Conservation (phyloP, 768 basidiomycete genomes). For the Suillus bovinus region DNA sequence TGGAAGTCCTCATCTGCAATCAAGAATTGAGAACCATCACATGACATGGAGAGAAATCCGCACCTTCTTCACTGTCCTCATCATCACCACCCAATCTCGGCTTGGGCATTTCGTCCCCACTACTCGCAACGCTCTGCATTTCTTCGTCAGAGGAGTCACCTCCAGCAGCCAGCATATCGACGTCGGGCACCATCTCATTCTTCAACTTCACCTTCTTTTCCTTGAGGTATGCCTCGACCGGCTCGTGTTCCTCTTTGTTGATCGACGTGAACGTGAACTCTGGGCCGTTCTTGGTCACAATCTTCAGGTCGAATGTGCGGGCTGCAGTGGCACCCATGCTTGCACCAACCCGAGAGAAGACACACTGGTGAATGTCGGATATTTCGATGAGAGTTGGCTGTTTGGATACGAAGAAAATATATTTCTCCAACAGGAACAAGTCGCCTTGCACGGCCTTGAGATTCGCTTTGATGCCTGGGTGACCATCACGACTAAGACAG, state of each 20-base stretch:
- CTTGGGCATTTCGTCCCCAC: slow-evolving; percentile 60
- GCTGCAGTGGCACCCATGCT: slow-evolving; percentile 81
- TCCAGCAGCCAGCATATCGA: slow-evolving; percentile 67
- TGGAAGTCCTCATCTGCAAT: slow-evolving; percentile 85
- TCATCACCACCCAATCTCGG: slow-evolving; percentile 54
- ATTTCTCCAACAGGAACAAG: slow-evolving; percentile 97
- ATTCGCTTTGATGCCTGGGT: slow-evolving; percentile 96
- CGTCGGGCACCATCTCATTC: slow-evolving; percentile 93
- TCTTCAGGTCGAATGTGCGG: slow-evolving; percentile 91
- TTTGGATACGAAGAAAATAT: slow-evolving; percentile 97
- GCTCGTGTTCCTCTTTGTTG: slow-evolving; percentile 93
- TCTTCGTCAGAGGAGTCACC: slow-evolving; percentile 76
- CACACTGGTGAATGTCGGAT: slow-evolving; percentile 83
- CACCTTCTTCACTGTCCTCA: slow-evolving; percentile 77
- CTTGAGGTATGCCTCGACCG: slow-evolving; percentile 80
- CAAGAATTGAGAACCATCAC: slow-evolving; percentile 7
- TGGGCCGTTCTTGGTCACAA: slow-evolving; percentile 80
- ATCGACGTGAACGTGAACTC: slow-evolving; percentile 92
- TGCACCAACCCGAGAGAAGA: slow-evolving; percentile 92
- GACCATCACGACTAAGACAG: slow-evolving; percentile 71
- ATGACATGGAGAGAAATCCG: slow-evolving; percentile 17
- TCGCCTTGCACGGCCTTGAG: slow-evolving; percentile 96
- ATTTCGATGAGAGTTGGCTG: slow-evolving; percentile 90
- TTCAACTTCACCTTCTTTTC: slow-evolving; percentile 93
- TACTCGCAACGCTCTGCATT: slow-evolving; percentile 79